Evolutionary conservation across 345 rosid genomes (phyloP), one percentile per base, ranked within the genome.

Genomic region (Sapria himalayana): DNA sequence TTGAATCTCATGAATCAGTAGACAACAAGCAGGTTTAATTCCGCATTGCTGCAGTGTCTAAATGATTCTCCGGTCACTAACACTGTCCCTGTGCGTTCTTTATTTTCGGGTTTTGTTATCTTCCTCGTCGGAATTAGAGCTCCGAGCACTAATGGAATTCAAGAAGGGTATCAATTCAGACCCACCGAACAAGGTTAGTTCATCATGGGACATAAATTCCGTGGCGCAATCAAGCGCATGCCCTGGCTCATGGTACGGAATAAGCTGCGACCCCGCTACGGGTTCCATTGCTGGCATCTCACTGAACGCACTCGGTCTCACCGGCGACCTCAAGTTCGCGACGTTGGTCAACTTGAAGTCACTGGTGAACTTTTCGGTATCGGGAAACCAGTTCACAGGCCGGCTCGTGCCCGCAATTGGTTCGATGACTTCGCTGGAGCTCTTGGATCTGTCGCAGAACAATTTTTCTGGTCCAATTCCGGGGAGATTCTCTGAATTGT

Each of bases 391-490:
- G 20, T 86, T 86, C 65, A 73, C 85, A 9, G 97, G 97, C 41
- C 68, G 97, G 39, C 40, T 86, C n/a, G 76, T 71, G 1, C 97
- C 97, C 52, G 43, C 78, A 9, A 50, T 86, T 47, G 94, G 94
- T 9, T 39, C 58, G 15, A 68, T 86, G 19, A 56, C 51, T 13
- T 58, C 94, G 40, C 68, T 86, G 25, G 69, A 74, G 65, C 39
- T 54, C 57, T 53, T 86, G 65, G 94, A 86, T 86, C 97, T 86
- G 55, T 81, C 97, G 0, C 23, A 57, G 22, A 86, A 81, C 50
- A 41, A 44, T 27, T 86, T 86, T 47, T 59, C 72, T 13, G 97
- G 97, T 9, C 81, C 97, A 41, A 73, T 86, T 51, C 97, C 97
- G 22, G 70, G 55, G 14, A 74, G 85, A 72, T 71, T 86, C 77